These are phyloP conservation scores for Tephrocybe sp. DNA, from an alignment of 768 basidiomycete species.

Conservation along the genomic window DNA sequence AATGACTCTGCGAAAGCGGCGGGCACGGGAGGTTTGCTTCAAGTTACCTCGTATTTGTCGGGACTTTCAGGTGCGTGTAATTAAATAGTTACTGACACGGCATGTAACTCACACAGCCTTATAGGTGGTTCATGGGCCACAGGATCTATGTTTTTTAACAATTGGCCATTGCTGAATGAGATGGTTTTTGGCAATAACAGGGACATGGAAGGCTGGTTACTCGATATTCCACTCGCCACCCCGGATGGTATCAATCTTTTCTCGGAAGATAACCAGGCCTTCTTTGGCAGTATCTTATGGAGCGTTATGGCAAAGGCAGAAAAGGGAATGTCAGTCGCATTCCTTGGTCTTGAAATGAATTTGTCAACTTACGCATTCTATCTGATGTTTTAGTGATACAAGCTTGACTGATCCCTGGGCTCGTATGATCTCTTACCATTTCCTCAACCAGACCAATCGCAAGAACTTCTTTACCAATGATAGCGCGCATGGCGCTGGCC, in stretches of 20 bases:
- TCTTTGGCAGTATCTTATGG: slow-evolving; percentile 51
- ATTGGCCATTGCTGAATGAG: slow-evolving; percentile 55
- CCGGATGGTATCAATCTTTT: slow-evolving; percentile 51
- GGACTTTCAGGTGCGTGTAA: slow-evolving; percentile 56
- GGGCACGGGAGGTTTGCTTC: slow-evolving; percentile 67
- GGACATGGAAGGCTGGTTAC: slow-evolving; percentile 49
- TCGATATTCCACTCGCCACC: slow-evolving; percentile 54
- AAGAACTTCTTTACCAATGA: slow-evolving; percentile 59
- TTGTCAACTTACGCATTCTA: neutral
- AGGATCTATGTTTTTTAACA: slow-evolving; percentile 60
- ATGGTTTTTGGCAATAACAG: slow-evolving; percentile 57
- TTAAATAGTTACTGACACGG: neutral
- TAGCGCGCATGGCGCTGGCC: slow-evolving; percentile 67
- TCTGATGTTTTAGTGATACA: slow-evolving; percentile 43
- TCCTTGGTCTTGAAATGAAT: neutral
- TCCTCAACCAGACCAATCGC: slow-evolving; percentile 61
- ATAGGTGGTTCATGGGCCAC: slow-evolving; percentile 68
- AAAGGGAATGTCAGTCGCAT: slow-evolving; percentile 44
- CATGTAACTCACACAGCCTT: neutral
- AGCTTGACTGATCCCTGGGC: slow-evolving; percentile 65
- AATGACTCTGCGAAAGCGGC: slow-evolving; percentile 53
- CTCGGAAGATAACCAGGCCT: slow-evolving; percentile 45
- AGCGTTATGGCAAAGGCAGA: slow-evolving; percentile 56
- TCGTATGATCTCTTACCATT: slow-evolving; percentile 70
- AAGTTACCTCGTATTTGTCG: slow-evolving; percentile 67